Base-by-base conservation (phyloP, 2,329 filamentous ascomycete species). In the Scedosporium dehoogii region DNA sequence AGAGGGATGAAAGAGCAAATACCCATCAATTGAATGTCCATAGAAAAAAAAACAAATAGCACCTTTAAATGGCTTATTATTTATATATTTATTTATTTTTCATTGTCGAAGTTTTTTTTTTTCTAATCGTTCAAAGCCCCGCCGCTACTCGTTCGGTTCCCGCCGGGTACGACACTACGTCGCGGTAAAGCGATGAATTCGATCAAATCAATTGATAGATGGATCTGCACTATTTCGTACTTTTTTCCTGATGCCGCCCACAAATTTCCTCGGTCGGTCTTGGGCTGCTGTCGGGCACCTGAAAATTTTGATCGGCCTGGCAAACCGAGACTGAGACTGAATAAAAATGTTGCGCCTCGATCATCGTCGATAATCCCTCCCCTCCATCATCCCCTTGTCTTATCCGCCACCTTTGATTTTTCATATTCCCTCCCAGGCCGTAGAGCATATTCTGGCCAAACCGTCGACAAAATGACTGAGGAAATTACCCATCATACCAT, bases 401-500 rank as follows among this genome's bases (percentile, higher is more conserved):
- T n/a, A 14, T 58, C 14, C 60, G 5, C 14, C 46, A 7, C 44
- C n/a, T 63, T 60, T 51, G 44, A 59, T 55, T 48, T 51, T 42
- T 29, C 58, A 14, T 48, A 53, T 56, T 56, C 51, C 53, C 48
- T 33, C 48, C 61, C 57, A 21, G 5, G 23, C 51, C 12, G 51
- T 6, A 55, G 51, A 55, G 51, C 51, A 14, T 55, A 55, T 23
- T 55, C 60, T 42, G 10, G 48, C 18, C 16, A 63, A 21, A 56
- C 18, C n/a, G 33, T 29, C 25, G 44, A 56, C 29, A 27, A 48
- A 7, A 61, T 61, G 59, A 18, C 59, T 61, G 63, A 62, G 67
- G 81, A 84, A 68, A 81, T 83, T 69, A 76, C 76, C 63, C 82
- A 85, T 76, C 73, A 73, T 69, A 85, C 81, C 71, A 84, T 84